Evolutionary conservation across 225 moss, liverwort and hornwort species (phyloP), one percentile per base, ranked within the genome.

Genomic region (Asterella californica): DNA sequence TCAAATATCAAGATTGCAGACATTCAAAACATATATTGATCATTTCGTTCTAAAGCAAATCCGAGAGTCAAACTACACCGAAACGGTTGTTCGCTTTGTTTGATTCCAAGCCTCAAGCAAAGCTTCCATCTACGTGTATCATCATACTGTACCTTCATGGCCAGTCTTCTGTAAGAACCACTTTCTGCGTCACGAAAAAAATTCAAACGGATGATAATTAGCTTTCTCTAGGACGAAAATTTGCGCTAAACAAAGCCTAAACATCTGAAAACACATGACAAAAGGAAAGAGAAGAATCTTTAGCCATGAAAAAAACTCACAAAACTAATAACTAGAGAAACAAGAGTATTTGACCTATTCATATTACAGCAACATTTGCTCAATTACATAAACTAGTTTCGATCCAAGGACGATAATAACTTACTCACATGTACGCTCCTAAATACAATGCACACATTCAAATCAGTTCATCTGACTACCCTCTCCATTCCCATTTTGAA

Each of bases 121-220:
- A 42, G 57, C 57, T 4, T 57, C 57, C 21, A 27, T 61, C 10
- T 6, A 61, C 7, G 22, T n/a, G 70, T 12, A 22, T n/a, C n/a
- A 46, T 0, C 61, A 15, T 2, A 14, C 38, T 19, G 76, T 89
- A 97, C 97, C 97, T 95, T 92, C 92, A 83, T 93, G 90, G 81
- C 97, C 97, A 37, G 94, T 99, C 90, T 99, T 99, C 54, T 70
- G 68, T 54, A 99, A 87, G 59, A 99, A 99, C 97, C 97, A 99
- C 79, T 99, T 99, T 87, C 97, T 99, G 97, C 89, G 76, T 53
- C 66, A 75, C 29, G 45, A 73, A 30, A 11, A n/a, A 47, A 33
- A 57, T 15, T 54, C 50, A 75, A 61, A 27, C n/a, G n/a, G 52
- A 48, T 61, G 25, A 27, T 27, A 61, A 10, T 27, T 61, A 61